Evolutionary conservation across 169 alveolate species (phyloP), one percentile per base, ranked within the genome.

Genomic region (Miamiensis avidus): DNA sequence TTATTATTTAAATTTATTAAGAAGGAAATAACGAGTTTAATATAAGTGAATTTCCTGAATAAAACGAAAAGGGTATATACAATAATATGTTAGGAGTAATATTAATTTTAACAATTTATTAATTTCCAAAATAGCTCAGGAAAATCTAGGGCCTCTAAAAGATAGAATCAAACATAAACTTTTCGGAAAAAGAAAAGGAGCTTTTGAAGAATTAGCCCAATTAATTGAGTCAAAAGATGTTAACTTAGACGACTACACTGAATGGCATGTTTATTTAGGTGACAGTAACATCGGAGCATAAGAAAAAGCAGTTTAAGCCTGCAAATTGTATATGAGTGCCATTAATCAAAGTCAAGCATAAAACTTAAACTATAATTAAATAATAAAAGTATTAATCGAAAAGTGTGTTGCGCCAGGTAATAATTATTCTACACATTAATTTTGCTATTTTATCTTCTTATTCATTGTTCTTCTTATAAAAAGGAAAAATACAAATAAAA

Each of bases 371-470:
- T 78, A 69, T 27, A 73, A 82, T 34, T 78, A 73, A 49, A 74
- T 74, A 0, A 28, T 82, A 33, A 28, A 74, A 34, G 74, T 74
- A 29, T 82, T 82, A 33, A 74, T 82, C 0, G 87, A 82, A 29
- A 82, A 82, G 75, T 82, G 87, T 82, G 74, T 82, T 82, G 87
- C 87, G 72, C 82, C 87, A 31, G 87, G 87, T 0, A 82, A 72
- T 29, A 73, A 73, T 31, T 34, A 74, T 29, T 74, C 34, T 6
- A 49, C 29, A 25, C 72, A 73, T 74, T 25, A 34, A 1, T 49
- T 49, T 49, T 11, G n/a, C n/a, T n/a, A n/a, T n/a, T n/a, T n/a
- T n/a, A n/a, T n/a, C n/a, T n/a, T n/a, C n/a, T n/a, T n/a, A n/a
- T n/a, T n/a, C n/a, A n/a, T n/a, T n/a, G n/a, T n/a, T n/a, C n/a